phyloP scores from a whole-genome alignment of 257 asterid genomes.

The Solanum acaule region DNA sequence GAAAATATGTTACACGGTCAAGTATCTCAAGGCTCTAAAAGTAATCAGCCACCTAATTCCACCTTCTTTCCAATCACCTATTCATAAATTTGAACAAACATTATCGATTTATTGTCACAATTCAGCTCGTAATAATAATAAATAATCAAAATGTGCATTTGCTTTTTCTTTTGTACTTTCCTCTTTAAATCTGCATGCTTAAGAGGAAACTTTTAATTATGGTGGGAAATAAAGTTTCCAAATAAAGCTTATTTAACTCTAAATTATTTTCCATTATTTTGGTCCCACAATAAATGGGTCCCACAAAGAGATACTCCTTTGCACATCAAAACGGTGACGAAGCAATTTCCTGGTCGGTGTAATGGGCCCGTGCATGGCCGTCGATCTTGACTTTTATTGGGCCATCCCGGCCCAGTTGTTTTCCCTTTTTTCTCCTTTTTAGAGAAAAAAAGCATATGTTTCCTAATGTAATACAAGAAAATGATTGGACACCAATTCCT shows the following conservation, averaged over 20 bases:
- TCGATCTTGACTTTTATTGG: constrained; percentile 4
- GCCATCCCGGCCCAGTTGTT: not conserved
- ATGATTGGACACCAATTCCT: not conserved
- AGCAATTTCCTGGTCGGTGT: not conserved
- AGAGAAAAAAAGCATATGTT: not conserved
- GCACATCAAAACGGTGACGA: not conserved
- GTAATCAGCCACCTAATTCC: not conserved
- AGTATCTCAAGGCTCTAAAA: not conserved
- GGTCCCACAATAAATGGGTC: not conserved
- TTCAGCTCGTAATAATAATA: too few relatives aligned
- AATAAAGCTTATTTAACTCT: not conserved
- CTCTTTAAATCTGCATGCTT: not conserved
- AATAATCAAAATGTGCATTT: not conserved
- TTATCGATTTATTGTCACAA: not conserved
- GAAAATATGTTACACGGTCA: not conserved
- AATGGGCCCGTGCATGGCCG: constrained; percentile 5
- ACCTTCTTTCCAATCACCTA: not conserved
- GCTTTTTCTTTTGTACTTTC: not conserved
- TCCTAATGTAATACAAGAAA: not conserved
- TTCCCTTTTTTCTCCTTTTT: not conserved
- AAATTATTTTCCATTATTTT: not conserved
- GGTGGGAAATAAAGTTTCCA: not conserved
- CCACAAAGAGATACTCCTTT: not conserved
- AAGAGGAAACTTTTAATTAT: not conserved
- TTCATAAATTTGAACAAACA: not conserved